Conservation (phyloP, 83 land plant species). For the Thuja plicata region DNA sequence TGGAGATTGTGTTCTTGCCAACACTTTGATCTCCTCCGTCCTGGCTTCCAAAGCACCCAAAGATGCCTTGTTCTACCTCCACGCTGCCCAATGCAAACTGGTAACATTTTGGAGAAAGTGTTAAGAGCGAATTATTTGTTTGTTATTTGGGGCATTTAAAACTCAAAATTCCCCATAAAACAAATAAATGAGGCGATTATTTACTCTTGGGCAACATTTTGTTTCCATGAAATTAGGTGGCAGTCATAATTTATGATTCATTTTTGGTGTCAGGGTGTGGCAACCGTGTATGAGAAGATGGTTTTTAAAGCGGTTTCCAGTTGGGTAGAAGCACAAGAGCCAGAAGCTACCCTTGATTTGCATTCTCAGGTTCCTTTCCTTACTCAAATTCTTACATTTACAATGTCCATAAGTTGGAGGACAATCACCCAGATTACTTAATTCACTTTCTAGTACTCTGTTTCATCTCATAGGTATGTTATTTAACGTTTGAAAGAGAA, state of each 20-base stretch:
- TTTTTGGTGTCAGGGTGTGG: background rate
- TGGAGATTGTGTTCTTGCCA: conserved; percentile 9
- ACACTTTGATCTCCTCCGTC: conserved; percentile 6
- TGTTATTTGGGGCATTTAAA: no score
- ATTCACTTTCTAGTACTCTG: background rate
- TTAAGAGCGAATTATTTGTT: no score
- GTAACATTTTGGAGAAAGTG: background rate
- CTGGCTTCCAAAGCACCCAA: background rate
- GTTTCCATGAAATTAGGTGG: background rate
- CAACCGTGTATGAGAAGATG: conserved; percentile 11
- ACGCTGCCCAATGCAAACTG: background rate
- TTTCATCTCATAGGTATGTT: background rate
- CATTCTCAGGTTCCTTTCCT: background rate
- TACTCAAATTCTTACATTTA: background rate
- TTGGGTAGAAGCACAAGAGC: background rate
- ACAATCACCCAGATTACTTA: background rate
- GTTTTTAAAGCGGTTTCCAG: conserved; percentile 9
- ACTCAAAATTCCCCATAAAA: no score
- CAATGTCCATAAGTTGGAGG: background rate
- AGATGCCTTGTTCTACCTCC: background rate
- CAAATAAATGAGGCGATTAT: no score
- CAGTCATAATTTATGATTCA: background rate
- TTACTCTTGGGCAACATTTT: background rate
- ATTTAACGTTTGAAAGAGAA: background rate
- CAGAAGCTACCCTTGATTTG: background rate